Base-by-base conservation (phyloP, 1,139 yeast genomes). In the Pichia sp. region DNA sequence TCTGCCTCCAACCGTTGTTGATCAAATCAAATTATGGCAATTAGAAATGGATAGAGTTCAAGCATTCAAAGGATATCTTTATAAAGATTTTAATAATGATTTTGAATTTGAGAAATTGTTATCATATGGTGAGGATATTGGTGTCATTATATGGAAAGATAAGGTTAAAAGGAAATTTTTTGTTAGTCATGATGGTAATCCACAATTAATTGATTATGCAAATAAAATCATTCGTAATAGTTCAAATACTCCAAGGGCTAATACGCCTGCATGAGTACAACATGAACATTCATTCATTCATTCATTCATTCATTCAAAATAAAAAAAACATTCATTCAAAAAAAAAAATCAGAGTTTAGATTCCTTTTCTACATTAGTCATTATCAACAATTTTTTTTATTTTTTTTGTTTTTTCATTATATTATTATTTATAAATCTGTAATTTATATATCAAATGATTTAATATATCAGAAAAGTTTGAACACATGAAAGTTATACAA, bases 21-120 rank as follows among this genome's bases (percentile, higher is more conserved):
- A 92, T 65, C 99, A 92, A 62, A 87, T 92, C 54, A 82, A 82
- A 59, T 71, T 92, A 46, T 92, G 99, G 99, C 98, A 92, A 66
- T 71, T 92, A 51, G 99, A 92, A 61, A 68, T 90, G 69, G 98
- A 92, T 62, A 76, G 99, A 65, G 86, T 92, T 51, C 82, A 85
- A 57, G 80, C 95, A 1, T 86, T 81, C 45, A 89, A 83, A 35
- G 99, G 99, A 0, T 90, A 83, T 52, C 65, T 92, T 42, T 92
- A 87, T 65, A 83, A 87, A 46, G 97, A 90, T 58, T 92, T 92
- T 62, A 71, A 82, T 26, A 82, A 74, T 51, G 84, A 77, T 47
- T 77, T 78, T 51, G 98, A 94, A 60, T 92, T 77, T 61, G 86
- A 82, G 39, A 70, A 78, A 30, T 71, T 89, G 38, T 74, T 78